Percentiles rank a stretch among this genome's conserved stretches.
Conservation (phyloP, 164 flowering plant genomes). For the Taxillus chinensis region DNA sequence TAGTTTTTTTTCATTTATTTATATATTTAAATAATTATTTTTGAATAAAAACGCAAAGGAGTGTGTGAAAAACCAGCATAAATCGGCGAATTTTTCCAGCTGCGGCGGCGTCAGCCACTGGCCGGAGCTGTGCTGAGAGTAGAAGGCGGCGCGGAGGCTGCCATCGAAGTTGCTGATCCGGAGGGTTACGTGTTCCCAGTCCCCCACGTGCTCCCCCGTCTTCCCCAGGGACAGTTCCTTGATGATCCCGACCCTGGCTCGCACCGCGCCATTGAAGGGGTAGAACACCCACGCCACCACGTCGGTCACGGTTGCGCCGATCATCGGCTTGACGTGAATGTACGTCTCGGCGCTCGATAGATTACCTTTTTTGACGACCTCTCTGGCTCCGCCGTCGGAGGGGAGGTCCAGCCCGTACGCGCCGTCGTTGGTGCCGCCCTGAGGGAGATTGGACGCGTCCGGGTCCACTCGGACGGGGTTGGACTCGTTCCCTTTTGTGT, state of each 20-base stretch:
- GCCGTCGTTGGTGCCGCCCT: conserved; percentile 63
- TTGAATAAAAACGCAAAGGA: too few species aligned
- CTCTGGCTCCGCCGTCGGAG: conserved; percentile 22
- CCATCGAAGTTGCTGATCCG: conserved; percentile 54
- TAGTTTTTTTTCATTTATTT: too few species aligned
- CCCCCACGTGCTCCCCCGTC: conserved; percentile 53
- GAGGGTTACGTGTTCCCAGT: conserved; percentile 60
- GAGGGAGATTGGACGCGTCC: conserved; percentile 69
- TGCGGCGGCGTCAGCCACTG: conserved; percentile 30
- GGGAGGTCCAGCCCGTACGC: conserved; percentile 85
- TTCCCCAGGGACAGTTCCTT: conserved; percentile 18
- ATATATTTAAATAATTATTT: too few species aligned
- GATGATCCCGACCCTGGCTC: conserved; percentile 28
- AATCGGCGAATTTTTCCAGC: conserved; percentile 31
- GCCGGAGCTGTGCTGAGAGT: conserved; percentile 39
- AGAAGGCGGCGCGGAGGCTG: conserved; percentile 23
- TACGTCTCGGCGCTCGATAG: conserved; percentile 38
- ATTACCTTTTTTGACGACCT: conserved; percentile 55
- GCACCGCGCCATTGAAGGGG: conserved; percentile 62
- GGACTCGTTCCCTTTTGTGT: conserved; percentile 37
- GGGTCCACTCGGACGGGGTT: conserved; percentile 40
- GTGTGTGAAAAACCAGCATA: too few species aligned
- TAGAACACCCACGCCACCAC: conserved; percentile 66
- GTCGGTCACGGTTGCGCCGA: conserved; percentile 67
- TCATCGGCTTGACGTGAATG: conserved; percentile 63